phyloP scores from a whole-genome alignment of 495 filamentous ascomycete genomes.

The Pyrenula aspistea region DNA sequence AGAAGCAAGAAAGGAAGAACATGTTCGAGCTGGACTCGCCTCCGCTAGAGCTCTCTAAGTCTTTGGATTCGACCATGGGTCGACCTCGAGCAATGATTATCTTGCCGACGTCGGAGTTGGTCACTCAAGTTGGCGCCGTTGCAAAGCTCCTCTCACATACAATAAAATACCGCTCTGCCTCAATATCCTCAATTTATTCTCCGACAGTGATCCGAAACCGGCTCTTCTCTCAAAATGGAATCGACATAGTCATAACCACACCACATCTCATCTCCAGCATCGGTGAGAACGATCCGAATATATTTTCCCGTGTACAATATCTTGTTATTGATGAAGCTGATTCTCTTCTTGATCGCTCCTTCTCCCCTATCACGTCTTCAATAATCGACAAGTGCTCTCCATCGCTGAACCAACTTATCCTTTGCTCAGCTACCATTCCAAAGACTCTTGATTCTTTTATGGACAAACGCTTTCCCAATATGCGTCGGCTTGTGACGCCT shows the following conservation, averaged over 20 bases:
- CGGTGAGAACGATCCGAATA: constrained; percentile 72
- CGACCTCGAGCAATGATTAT: constrained; percentile 77
- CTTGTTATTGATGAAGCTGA: constrained; percentile 92
- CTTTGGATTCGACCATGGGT: constrained; percentile 57
- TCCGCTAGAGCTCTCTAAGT: constrained; percentile 42
- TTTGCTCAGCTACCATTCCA: constrained; percentile 95
- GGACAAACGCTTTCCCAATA: constrained; percentile 67
- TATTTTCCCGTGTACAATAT: constrained; percentile 76
- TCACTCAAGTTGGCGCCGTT: constrained; percentile 69
- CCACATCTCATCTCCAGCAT: constrained; percentile 81
- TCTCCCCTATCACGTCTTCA: constrained; percentile 65
- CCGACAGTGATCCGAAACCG: constrained; percentile 73
- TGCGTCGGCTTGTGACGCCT: constrained; percentile 76
- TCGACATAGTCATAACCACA: constrained; percentile 80
- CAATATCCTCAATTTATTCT: constrained; percentile 65
- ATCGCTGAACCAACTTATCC: constrained; percentile 75
- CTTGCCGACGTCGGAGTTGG: constrained; percentile 88
- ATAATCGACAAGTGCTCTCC: constrained; percentile 68
- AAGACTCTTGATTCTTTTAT: constrained; percentile 73
- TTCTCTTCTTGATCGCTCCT: constrained; percentile 85
- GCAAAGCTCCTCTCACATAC: constrained; percentile 72
- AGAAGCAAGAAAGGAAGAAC: constrained; percentile 30
- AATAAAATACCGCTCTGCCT: constrained; percentile 67
- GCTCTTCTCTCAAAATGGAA: constrained; percentile 66
- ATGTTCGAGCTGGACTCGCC: constrained; percentile 40